Percentiles rank a stretch among this genome's conserved stretches.
Evolutionary conservation across 2,329 filamentous ascomycete species (phyloP).

Genomic region (Nigrograna mackinnonii): DNA sequence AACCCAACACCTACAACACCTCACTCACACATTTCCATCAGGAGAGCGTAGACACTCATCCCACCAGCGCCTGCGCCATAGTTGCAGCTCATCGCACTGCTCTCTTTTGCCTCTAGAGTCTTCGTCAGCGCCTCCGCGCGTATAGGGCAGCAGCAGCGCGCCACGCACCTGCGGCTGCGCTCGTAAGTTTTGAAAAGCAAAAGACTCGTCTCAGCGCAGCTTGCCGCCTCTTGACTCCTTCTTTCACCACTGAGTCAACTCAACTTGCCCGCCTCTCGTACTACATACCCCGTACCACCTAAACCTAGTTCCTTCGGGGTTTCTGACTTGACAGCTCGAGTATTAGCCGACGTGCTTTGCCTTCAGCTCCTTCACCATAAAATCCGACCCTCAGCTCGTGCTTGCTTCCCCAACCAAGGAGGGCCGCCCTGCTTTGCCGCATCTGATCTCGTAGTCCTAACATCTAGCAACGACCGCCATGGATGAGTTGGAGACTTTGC

Average conservation of each 20-base stretch:
- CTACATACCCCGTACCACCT: slow-evolving; percentile 30
- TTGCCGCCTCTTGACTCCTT: slow-evolving; percentile 17
- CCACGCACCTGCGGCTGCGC: slow-evolving; percentile 6
- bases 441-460: slow-evolving; percentile 18
- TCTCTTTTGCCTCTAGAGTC: slow-evolving; percentile 7
- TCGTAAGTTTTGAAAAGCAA: slow-evolving; percentile 9
- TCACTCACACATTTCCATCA: too few species aligned
- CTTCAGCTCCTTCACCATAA: too few species aligned
- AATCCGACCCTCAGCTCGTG: slow-evolving; percentile 22
- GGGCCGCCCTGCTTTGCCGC: slow-evolving; percentile 1
- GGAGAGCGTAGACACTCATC: slow-evolving; percentile 4
- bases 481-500: slow-evolving; percentile 85
- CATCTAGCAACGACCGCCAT: slow-evolving; percentile 66
- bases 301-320: slow-evolving; percentile 24
- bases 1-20: neutral
- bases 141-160: slow-evolving; percentile 9
- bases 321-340: slow-evolving; percentile 27
- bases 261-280: slow-evolving; percentile 12
- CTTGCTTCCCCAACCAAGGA: slow-evolving; percentile 19
- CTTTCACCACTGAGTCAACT: slow-evolving; percentile 22
- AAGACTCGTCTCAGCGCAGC: slow-evolving; percentile 16
- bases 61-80: neutral
- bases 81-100: neutral
- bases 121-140: slow-evolving; percentile 22
- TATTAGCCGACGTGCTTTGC: too few species aligned